A percentile compares a stretch with the other conserved stretches of the same genome.
Evolutionary conservation across 2,329 filamentous ascomycete species (phyloP).

Genomic region (Monosporascus ibericus): DNA sequence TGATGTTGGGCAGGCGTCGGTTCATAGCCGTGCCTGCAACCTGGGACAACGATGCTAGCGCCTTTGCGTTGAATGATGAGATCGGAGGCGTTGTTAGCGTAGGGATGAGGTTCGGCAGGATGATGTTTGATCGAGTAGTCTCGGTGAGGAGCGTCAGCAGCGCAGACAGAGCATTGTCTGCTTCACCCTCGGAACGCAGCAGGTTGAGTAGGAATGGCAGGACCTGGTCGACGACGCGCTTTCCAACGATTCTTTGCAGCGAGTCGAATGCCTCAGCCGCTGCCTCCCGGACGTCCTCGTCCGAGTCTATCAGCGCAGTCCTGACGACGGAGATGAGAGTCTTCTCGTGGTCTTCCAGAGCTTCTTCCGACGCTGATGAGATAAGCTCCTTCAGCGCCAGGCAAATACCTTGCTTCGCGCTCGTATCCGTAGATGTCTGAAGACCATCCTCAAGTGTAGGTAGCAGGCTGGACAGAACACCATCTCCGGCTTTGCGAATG

Average conservation of each 20-base stretch:
- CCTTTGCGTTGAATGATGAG: conserved; percentile 88
- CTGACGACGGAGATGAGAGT: conserved; percentile 91
- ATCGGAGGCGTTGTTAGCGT: conserved; percentile 88
- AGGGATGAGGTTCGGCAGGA: conserved; percentile 90
- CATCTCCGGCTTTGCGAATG: conserved; percentile 93
- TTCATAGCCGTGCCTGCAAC: conserved; percentile 91
- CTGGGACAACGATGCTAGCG: conserved; percentile 84
- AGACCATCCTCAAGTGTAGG: conserved; percentile 91
- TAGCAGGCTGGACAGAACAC: conserved; percentile 78
- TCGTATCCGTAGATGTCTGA: conserved; percentile 79
- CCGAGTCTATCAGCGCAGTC: conserved; percentile 82
- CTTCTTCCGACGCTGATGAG: conserved; percentile 77
- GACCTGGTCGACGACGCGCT: conserved; percentile 91
- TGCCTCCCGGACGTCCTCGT: conserved; percentile 86
- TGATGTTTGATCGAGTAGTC: conserved; percentile 88
- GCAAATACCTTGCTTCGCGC: conserved; percentile 95
- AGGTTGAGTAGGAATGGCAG: conserved; percentile 86
- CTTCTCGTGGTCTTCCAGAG: conserved; percentile 91
- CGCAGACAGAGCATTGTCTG: conserved; percentile 86
- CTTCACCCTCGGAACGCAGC: conserved; percentile 78
- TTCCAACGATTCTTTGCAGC: conserved; percentile 87
- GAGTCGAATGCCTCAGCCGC: conserved; percentile 97
- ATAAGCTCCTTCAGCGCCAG: conserved; percentile 93
- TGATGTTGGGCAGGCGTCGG: conserved; percentile 77
- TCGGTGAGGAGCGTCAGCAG: conserved; percentile 92